These are phyloP conservation scores for Lentinula novae-zelandiae DNA, from an alignment of 1,284 basidiomycete species.

Conservation along the genomic window DNA sequence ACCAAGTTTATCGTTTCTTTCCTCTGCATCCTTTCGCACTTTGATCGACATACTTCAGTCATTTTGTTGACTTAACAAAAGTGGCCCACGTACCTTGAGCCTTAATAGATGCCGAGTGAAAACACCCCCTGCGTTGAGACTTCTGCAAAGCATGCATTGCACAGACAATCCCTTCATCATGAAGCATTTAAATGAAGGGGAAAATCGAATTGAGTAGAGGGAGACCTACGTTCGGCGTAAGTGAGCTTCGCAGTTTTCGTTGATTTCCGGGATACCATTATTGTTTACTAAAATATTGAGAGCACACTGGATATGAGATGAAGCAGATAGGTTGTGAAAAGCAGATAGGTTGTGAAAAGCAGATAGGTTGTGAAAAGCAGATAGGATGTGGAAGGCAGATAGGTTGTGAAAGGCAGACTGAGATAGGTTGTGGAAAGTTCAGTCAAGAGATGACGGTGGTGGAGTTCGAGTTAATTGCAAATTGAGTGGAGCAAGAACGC, in stretches of 20 bases:
- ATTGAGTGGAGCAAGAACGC: not conserved
- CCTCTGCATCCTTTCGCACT: slow-evolving; percentile 46
- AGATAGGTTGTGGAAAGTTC: not conserved
- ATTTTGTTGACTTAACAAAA: not conserved
- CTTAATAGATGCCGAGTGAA: slow-evolving; percentile 44
- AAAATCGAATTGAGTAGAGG: not conserved
- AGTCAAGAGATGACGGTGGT: not conserved
- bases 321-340: not conserved
- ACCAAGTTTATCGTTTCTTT: slow-evolving; percentile 43
- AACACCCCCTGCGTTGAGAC: slow-evolving; percentile 37
- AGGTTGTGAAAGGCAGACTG: not conserved
- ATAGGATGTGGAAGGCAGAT: not conserved
- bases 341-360: not conserved
- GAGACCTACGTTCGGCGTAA: slow-evolving; percentile 1
- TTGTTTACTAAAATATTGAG: not conserved
- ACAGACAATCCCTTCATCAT: not conserved
- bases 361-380: not conserved
- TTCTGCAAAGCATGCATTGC: slow-evolving; percentile 24
- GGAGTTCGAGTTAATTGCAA: not conserved
- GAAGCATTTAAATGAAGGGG: not conserved
- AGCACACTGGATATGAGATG: not conserved
- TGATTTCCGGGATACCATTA: not conserved
- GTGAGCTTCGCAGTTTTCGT: not conserved
- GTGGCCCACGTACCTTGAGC: not conserved
- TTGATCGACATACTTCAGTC: not conserved